Evolutionary conservation across 441 rosid genomes (phyloP).

Genomic region (Kokia cookei): DNA sequence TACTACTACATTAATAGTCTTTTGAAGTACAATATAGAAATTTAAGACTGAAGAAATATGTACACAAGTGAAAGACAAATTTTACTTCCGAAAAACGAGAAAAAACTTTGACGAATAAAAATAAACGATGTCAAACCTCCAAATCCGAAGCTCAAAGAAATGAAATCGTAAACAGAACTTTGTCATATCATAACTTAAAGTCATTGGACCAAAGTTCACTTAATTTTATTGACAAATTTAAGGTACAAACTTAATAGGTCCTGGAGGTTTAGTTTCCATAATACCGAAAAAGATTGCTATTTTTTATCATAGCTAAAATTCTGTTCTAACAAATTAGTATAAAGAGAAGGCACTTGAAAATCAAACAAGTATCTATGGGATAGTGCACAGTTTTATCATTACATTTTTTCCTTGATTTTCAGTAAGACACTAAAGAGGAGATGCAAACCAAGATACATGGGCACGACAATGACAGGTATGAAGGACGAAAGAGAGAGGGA

Average conservation of each 20-base stretch:
- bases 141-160: background rate
- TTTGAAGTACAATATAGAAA: background rate
- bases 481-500: background rate
- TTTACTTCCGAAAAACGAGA: background rate
- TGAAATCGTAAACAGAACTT: background rate
- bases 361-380: background rate
- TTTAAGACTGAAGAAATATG: background rate
- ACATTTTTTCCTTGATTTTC: background rate
- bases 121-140: background rate
- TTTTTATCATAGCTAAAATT: background rate
- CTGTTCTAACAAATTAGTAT: background rate
- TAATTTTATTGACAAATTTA: background rate
- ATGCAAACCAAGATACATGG: background rate
- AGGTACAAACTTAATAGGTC: background rate
- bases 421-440: too few relatives aligned
- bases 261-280: background rate
- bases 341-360: background rate
- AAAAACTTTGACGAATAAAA: slow-evolving; percentile 3
- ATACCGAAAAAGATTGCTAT: background rate
- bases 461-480: background rate
- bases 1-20: background rate
- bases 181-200: background rate
- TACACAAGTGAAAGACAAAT: background rate
- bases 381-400: background rate
- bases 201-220: background rate